Conservation (phyloP, 441 rosid genomes). For the Euphorbia corollata region DNA sequence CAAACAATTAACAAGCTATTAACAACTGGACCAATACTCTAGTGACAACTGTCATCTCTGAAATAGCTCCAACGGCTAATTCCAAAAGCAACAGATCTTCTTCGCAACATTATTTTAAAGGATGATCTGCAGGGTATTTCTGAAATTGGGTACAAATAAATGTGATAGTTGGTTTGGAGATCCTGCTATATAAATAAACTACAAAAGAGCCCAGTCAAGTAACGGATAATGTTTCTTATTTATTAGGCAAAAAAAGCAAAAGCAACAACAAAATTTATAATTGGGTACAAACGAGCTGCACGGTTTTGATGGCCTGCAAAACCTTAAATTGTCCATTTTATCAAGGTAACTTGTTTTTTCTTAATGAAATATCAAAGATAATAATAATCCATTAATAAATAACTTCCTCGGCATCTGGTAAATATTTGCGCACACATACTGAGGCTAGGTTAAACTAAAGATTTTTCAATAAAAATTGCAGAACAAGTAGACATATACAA, state of each 20-base stretch:
- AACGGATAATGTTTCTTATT: neutral
- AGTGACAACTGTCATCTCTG: too few species aligned
- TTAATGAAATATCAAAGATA: neutral
- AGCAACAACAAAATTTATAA: neutral
- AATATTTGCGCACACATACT: neutral
- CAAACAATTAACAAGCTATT: too few species aligned
- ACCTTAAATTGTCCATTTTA: neutral
- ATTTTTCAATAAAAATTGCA: neutral
- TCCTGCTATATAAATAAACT: neutral
- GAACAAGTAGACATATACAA: slow-evolving; percentile 18
- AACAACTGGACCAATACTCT: too few species aligned
- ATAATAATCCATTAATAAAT: neutral
- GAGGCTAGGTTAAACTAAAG: neutral
- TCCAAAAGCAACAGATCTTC: too few species aligned
- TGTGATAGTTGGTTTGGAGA: too few species aligned
- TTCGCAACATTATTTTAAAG: too few species aligned
- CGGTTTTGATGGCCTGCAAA: neutral
- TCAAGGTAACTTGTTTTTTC: neutral
- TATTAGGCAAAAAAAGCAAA: neutral
- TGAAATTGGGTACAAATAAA: too few species aligned
- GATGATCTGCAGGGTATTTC: too few species aligned
- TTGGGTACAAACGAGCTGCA: neutral
- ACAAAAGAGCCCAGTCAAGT: neutral
- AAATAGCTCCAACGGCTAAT: too few species aligned
- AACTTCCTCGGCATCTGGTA: neutral